These are phyloP conservation scores for Paraphaeosphaeria minitans DNA, from an alignment of 2,329 filamentous ascomycete genomes.

Conservation along the genomic window DNA sequence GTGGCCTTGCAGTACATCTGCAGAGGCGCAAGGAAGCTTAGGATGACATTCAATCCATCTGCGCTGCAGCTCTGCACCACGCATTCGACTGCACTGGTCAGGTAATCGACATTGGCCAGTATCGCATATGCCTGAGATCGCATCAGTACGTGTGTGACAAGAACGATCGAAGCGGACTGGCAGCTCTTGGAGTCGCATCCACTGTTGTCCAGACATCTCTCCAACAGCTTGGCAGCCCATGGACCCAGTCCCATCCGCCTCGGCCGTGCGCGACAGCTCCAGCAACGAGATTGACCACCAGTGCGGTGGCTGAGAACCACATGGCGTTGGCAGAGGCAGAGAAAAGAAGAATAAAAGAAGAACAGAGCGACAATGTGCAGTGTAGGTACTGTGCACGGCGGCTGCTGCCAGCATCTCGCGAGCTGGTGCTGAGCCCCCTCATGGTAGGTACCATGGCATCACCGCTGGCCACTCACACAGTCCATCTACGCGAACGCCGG, in stretches of 20 bases:
- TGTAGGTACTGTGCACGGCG: not conserved
- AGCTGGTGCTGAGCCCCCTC: constrained; percentile 3
- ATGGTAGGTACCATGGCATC: constrained; percentile 1
- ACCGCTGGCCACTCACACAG: not conserved
- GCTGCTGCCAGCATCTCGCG: not conserved
- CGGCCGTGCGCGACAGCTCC: constrained; percentile 1
- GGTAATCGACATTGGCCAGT: constrained; percentile 26
- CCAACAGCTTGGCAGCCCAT: constrained; percentile 28
- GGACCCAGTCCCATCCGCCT: constrained; percentile 24
- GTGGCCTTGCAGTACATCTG: constrained; percentile 25
- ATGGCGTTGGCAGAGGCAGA: constrained; percentile 7
- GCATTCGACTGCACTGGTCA: constrained; percentile 27
- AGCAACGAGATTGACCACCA: constrained; percentile 1
- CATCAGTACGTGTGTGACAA: constrained; percentile 9
- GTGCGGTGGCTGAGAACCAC: constrained; percentile 6
- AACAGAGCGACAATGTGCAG: not conserved
- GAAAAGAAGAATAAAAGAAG: not conserved
- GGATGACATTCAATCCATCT: constrained; percentile 19
- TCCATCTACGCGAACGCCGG: constrained; percentile 7
- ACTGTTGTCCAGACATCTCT: constrained; percentile 23
- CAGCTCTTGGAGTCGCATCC: constrained; percentile 28
- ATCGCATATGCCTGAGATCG: constrained; percentile 31
- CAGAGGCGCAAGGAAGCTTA: constrained; percentile 26
- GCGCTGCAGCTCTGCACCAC: constrained; percentile 22
- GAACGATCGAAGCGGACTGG: constrained; percentile 11